Base-by-base conservation (phyloP, 331 rosid genomes). In the Malus hybrid region DNA sequence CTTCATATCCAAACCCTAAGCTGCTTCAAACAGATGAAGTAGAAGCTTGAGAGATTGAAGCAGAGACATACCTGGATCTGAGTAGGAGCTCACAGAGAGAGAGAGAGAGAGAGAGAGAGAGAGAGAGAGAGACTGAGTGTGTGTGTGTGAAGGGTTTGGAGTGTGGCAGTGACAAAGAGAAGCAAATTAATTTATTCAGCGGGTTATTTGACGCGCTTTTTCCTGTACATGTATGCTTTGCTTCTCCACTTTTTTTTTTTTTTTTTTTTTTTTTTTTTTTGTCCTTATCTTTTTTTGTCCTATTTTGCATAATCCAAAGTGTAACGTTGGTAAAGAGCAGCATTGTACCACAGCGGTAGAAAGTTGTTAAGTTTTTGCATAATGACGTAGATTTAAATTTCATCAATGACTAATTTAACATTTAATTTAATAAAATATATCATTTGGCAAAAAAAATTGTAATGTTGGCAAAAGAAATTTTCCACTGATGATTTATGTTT, bases 31-130 rank as follows among this genome's bases (percentile, higher is more conserved):
- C 24, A 22, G 67, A 7, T 64, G 59, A 44, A 73, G n/a, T 16
- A 74, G 69, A 73, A 70, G 70, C 54, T 32, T 3, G 6, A 71
- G 18, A 81, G 44, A 22, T 19, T 65, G n/a, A 73, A 72, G 54
- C 70, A n/a, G 61, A 73, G 32, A 61, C 87, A 79, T 71, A 88
- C 93, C 86, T 77, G 90, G 93, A 87, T 88, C 90, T 85, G 85
- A 77, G 70, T 20, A 59, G 70, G 81, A 48, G 42, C 42, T 61
- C 50, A 71, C 3, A 36, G 42, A 36, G 42, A 36, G 1, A 36
- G 3, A 36, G 9, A 33, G 39, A 33, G 60, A 31, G 50, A 39
- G 65, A 52, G 71, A 29, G 62, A 34, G 59, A 18, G 73, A 69
- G 33, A 33, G 44, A 19, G 61, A 7, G 61, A 9, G 7, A 22